Conservation (phyloP, 306 rosid genomes). For the Acacia melanoxylon region DNA sequence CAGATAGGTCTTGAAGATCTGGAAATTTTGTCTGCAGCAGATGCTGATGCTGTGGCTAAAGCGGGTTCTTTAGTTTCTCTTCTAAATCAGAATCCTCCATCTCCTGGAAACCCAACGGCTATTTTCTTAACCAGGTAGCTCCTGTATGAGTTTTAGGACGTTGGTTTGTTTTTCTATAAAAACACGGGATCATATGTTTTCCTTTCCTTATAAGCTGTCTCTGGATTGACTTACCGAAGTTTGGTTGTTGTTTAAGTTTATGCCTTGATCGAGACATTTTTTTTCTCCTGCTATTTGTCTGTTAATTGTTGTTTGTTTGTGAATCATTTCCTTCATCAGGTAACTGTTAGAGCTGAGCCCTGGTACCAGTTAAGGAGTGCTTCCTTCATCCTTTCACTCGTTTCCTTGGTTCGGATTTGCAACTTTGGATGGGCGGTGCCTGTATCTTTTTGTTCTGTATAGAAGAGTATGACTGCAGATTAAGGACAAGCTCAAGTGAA, state of each 20-base stretch:
- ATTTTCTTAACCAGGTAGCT: conserved; percentile 59
- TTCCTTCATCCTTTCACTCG: not conserved
- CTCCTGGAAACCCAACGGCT: conserved; percentile 90
- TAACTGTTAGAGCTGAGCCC: not conserved
- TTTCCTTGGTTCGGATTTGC: not conserved
- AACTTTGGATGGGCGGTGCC: conserved; percentile 6
- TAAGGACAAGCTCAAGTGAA: not conserved
- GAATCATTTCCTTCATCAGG: not conserved
- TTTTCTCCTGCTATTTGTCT: not conserved
- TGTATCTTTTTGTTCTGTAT: not conserved
- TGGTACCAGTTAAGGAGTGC: too few relatives aligned
- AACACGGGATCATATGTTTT: not conserved
- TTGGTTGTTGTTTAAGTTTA: not conserved
- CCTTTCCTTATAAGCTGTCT: not conserved
- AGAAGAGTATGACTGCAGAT: not conserved
- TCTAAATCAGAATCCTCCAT: conserved; percentile 73
- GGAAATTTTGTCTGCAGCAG: conserved; percentile 61
- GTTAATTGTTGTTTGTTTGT: not conserved
- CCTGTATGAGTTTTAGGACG: conserved; percentile 27
- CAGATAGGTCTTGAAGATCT: conserved; percentile 77
- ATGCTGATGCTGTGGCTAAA: conserved; percentile 55
- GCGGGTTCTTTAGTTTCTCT: conserved; percentile 66
- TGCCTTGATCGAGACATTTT: not conserved
- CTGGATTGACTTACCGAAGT: conserved; percentile 12
- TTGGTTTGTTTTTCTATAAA: not conserved